Conservation (phyloP, 2,329 filamentous ascomycete species). For the Diaporthe destruens region DNA sequence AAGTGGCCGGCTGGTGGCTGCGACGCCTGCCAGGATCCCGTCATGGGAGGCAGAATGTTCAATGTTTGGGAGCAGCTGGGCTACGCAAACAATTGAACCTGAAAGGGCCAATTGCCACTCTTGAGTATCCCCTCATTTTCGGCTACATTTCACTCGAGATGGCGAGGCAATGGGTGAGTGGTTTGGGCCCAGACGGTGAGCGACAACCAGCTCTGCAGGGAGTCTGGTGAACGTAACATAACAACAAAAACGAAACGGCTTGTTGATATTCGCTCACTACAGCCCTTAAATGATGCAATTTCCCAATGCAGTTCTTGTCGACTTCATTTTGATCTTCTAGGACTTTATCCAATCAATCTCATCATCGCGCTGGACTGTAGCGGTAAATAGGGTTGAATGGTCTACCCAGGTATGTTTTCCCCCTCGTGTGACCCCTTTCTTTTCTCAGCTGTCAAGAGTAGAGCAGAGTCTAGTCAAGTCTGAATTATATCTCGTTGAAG, state of each 20-base stretch:
- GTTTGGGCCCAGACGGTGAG: neutral
- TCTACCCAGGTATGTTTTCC: neutral
- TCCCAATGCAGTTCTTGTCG: neutral
- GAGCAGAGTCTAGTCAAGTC: neutral
- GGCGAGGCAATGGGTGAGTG: slow-evolving; percentile 8
- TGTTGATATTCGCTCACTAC: too few species aligned
- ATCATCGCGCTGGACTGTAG: neutral
- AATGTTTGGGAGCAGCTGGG: neutral
- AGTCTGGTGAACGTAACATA: neutral
- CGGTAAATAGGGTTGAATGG: neutral
- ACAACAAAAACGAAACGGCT: neutral
- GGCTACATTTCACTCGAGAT: neutral
- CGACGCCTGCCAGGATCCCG: neutral
- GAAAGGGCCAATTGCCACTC: neutral
- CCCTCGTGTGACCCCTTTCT: too few species aligned
- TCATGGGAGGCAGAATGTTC: too few species aligned
- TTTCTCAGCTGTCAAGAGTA: too few species aligned
- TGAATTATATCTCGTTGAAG: neutral
- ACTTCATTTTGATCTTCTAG: neutral
- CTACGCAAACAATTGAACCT: neutral
- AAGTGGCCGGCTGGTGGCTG: slow-evolving; percentile 14
- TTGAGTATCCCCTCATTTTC: neutral
- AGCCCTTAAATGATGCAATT: neutral
- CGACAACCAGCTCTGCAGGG: neutral
- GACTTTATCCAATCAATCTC: neutral